phyloP scores from a whole-genome alignment of 2,329 filamentous ascomycete genomes.

The Elsinoe batatas region DNA sequence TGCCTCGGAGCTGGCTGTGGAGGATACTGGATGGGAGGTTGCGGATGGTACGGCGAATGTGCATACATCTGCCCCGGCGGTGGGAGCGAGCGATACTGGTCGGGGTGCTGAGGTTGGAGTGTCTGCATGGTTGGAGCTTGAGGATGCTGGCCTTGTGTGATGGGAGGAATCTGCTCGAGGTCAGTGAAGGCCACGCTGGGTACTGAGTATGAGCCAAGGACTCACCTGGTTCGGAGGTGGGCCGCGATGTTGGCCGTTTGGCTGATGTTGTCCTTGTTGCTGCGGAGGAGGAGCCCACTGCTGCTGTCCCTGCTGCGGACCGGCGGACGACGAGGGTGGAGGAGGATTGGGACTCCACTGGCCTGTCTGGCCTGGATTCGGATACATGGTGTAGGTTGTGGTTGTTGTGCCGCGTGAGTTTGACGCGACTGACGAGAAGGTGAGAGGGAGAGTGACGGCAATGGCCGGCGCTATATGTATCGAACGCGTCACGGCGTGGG shows the following conservation, averaged over 20 bases:
- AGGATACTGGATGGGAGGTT: slow-evolving; percentile 32
- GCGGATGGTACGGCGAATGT: slow-evolving; percentile 33
- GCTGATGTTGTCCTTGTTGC: slow-evolving; percentile 19
- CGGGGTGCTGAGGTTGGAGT: slow-evolving; percentile 35
- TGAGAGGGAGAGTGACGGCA: not conserved
- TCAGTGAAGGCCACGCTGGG: not conserved
- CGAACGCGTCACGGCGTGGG: not conserved
- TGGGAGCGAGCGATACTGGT: slow-evolving; percentile 37
- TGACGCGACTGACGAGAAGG: slow-evolving; percentile 1
- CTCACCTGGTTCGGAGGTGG: slow-evolving; percentile 22
- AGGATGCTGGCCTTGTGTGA: slow-evolving; percentile 25
- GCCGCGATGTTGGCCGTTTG: slow-evolving; percentile 26
- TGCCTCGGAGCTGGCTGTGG: slow-evolving; percentile 47
- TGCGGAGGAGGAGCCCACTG: slow-evolving; percentile 25
- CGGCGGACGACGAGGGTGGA: slow-evolving; percentile 17
- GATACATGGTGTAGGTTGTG: slow-evolving; percentile 15
- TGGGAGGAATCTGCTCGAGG: slow-evolving; percentile 25
- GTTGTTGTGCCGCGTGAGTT: not conserved
- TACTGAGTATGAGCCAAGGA: not conserved
- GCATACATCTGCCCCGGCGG: slow-evolving; percentile 38
- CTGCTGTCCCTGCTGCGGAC: slow-evolving; percentile 17
- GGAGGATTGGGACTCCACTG: slow-evolving; percentile 21
- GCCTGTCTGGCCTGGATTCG: slow-evolving; percentile 17
- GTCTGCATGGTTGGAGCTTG: slow-evolving; percentile 36
- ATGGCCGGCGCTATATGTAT: not conserved